These are phyloP conservation scores for Sphaceloma murrayae DNA, from an alignment of 2,329 filamentous ascomycete species.

Conservation along the genomic window DNA sequence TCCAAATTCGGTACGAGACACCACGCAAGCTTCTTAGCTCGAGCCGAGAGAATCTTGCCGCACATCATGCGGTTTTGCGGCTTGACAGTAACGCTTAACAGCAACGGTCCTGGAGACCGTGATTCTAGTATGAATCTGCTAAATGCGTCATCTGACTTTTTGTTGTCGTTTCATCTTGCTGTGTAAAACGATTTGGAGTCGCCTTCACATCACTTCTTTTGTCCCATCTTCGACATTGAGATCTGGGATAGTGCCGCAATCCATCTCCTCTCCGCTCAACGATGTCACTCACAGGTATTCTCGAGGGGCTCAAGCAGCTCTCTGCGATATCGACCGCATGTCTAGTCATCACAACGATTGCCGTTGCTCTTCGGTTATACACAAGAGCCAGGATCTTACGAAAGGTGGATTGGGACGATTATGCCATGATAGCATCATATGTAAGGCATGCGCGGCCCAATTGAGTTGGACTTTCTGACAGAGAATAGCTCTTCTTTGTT, in stretches of 20 bases:
- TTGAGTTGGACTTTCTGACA: not conserved
- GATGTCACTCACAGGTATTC: not conserved
- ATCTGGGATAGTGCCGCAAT: not conserved
- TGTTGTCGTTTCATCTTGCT: no score
- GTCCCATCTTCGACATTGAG: not conserved
- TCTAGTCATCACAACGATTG: slow-evolving; percentile 5
- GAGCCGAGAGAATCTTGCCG: no score
- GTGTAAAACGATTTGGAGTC: no score
- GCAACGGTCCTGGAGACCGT: no score
- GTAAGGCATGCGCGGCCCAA: not conserved
- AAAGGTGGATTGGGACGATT: not conserved
- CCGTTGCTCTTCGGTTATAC: not conserved
- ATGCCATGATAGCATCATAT: slow-evolving; percentile 5
- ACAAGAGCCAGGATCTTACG: slow-evolving; percentile 1
- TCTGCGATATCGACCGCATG: slow-evolving; percentile 1
- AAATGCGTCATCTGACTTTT: no score
- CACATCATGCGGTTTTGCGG: no score
- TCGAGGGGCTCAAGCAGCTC: not conserved
- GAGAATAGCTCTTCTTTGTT: not conserved
- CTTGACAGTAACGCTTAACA: no score
- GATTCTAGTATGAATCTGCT: no score
- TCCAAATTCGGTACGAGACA: no score
- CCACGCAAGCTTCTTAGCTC: no score
- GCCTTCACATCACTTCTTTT: no score
- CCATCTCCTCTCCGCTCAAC: no score